Evolutionary conservation across 1,284 basidiomycete genomes (phyloP), one percentile per base, ranked within the genome.

Genomic region (Melampsora larici-populina): DNA sequence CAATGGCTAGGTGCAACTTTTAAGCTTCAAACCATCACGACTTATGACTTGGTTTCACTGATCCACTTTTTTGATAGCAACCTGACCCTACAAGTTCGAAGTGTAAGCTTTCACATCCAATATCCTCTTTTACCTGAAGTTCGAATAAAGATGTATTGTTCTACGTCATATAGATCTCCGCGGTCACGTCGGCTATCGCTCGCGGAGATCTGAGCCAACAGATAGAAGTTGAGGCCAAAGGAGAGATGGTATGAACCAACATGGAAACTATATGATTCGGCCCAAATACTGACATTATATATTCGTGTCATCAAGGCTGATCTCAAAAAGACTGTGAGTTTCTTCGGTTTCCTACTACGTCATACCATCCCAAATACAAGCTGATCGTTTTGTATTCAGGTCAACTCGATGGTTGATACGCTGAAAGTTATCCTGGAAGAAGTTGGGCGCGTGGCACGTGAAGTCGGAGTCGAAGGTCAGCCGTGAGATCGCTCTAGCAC

Each of bases 381-480:
- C 29, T 24, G n/a, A 58, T 24, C 15, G 13, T 58, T 8, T 13
- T 58, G n/a, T 43, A 18, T 21, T 43, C 21, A 76, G 73, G 73
- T 77, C 1, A 77, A 77, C 31, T 77, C 75, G 8, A 77, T 77
- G 75, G 75, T 77, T 29, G 67, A 74, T 62, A 70, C 70, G 0
- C 67, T 76, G 18, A 66, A 70, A 67, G 71, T 75, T 2, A 78
- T 77, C 36, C 70, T 68, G 2, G 72, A 79, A n/a, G 91, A 93
- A 84, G 92, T 94, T 55, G 96, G 94, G 15, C 84, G 86, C 48
- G 92, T 95, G 31, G 92, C 91, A 51, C 89, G 89, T 80, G 93
- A 95, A 84, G 94, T 97, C 83, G 94, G 94, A 36, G 96, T 94
- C 11, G 93, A 96, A 83, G 94, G 94, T 78, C 36, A 62, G 64